Conservation (phyloP, 768 basidiomycete species). For the Leccinum sublutescens region DNA sequence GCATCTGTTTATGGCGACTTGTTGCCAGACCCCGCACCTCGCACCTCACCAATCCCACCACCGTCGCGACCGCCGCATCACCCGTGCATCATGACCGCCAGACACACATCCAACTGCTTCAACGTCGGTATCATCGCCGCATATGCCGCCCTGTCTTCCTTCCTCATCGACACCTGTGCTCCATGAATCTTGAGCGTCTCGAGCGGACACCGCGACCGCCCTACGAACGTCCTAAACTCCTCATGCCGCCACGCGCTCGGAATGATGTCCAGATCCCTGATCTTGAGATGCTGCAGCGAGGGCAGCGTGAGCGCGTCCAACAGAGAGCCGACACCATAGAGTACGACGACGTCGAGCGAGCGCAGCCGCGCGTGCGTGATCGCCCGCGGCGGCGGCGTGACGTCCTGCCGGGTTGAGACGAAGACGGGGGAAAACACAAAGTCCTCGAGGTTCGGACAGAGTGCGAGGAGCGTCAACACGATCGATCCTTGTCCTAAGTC, state of each 20-base stretch:
- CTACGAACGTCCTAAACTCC: slow-evolving; percentile 17
- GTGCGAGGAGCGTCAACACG: slow-evolving; percentile 14
- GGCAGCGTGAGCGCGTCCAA: slow-evolving; percentile 18
- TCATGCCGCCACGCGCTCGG: slow-evolving; percentile 14
- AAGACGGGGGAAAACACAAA: slow-evolving; percentile 9
- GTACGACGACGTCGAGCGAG: slow-evolving; percentile 9
- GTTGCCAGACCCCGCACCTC: background rate
- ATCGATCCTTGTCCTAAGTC: background rate
- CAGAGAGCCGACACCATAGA: slow-evolving; percentile 5
- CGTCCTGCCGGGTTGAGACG: background rate
- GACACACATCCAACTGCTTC: slow-evolving; percentile 14
- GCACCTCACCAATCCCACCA: background rate
- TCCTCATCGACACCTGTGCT: slow-evolving; percentile 9
- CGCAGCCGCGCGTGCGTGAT: slow-evolving; percentile 16
- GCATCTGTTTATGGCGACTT: slow-evolving; percentile 10
- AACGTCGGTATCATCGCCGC: slow-evolving; percentile 18
- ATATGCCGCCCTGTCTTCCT: slow-evolving; percentile 15
- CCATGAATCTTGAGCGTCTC: slow-evolving; percentile 18
- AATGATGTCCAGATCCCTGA: slow-evolving; percentile 17
- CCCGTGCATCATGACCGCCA: slow-evolving; percentile 9
- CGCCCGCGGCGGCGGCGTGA: background rate
- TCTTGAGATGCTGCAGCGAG: slow-evolving; percentile 6
- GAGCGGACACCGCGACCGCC: slow-evolving; percentile 22
- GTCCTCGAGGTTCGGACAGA: slow-evolving; percentile 21
- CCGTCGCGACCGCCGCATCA: background rate